Base-by-base conservation (phyloP, 2,329 filamentous ascomycete species). In the Colletotrichum caudatum region DNA sequence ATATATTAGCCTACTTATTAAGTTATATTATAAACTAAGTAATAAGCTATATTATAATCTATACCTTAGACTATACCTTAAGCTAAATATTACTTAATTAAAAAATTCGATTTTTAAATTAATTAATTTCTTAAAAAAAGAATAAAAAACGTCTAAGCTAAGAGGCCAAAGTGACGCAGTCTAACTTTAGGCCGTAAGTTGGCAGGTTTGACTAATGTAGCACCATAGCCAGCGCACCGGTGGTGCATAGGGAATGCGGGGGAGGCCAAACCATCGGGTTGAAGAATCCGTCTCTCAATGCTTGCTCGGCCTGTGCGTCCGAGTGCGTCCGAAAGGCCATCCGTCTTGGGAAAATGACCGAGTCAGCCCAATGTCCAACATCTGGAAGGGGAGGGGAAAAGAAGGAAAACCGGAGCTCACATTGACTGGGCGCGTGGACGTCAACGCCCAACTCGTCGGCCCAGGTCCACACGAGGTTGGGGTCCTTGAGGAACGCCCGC, bases 401-500 rank as follows among this genome's bases (percentile, higher is more conserved):
- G 14, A 23, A 18, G 29, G 8, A 6, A 37, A 56, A 56, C 20
- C 44, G 20, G 16, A 37, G 70, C 66, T 78, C 67, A 77, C 77
- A 79, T 73, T 79, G 78, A 53, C 75, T 82, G 0, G 86, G 82
- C 64, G 85, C 79, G 37, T 83, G 79, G 33, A 88, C 82, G 33
- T 82, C 78, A 2, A 84, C 77, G 1, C 81, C 80, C 29, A 89
- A 75, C 54, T 89, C 87, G 48, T 88, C 84, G 2, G 87, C 87
- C 81, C 84, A 89, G 5, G 78, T 74, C 81, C 84, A 87, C 0
- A 88, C 86, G 51, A 89, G 75, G 3, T 84, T 85, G 0, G 88
- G 87, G 74, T 89, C 85, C 77, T 87, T 87, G 78, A 87, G 86
- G 75, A 90, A 90, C 73, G 81, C 78, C 0, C 88, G 80, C 5